Evolutionary conservation across 176 grass and related monocot genomes (phyloP), one percentile per base, ranked within the genome.

Genomic region (Cymbopogon citratus): DNA sequence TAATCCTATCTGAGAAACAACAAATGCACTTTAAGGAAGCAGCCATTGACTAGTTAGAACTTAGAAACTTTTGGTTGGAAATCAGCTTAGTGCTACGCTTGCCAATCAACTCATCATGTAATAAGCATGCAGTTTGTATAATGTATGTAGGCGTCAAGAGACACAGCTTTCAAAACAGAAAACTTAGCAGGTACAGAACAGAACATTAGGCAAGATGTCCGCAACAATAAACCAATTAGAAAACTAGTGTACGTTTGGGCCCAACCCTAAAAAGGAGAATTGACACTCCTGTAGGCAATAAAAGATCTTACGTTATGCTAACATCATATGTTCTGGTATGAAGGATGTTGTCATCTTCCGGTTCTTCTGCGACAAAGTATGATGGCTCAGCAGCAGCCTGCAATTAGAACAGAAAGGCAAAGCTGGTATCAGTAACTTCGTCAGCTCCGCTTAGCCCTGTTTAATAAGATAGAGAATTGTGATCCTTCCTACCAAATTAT

Each of bases 321-420:
- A 98, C 80, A 85, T 98, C 96, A 75, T 98, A 98, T 70, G 96
- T 95, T 73, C 96, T 86, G 33, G 96, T 98, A 7, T 65, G 88
- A 82, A 98, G 96, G 73, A 98, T 98, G 76, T 98, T 98, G 79
- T 95, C n/a, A n/a, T n/a, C 92, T 21, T 98, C 96, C 27, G 90
- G 90, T 77, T 95, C 92, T 79, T 95, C 87, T 26, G 90, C 87
- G 64, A 98, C 82, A 67, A 98, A 93, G 79, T 98, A 98, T 12
- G 81, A 73, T 27, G 96, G 85, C 56, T 91, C 85, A 79, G 87
- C 64, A 18, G 80, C 86, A 82, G 87, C 90, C 96, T 98, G 80
- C 68, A 84, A 72, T 63, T 84, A 59, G 81, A 65, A 35, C 70
- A 69, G 40, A 86, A 71, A 79, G 18, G 65, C 81, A 77, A 66